Evolutionary conservation across 2,329 filamentous ascomycete genomes (phyloP), one percentile per base, ranked within the genome.

Genomic region (Stachybotrys chartarum): DNA sequence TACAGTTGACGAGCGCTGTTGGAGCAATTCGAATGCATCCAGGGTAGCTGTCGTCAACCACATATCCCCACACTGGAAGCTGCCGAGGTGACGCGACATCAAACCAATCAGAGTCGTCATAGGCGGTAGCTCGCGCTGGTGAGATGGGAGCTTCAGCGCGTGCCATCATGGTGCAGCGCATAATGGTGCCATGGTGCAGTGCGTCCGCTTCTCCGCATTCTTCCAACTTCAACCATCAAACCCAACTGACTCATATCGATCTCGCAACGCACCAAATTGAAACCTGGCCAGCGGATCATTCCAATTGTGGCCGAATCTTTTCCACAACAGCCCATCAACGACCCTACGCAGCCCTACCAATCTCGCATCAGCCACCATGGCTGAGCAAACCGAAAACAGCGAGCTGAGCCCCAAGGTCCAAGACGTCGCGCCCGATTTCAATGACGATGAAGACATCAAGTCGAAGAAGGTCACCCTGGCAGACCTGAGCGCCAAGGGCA

Each of bases 401-500:
- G 35, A 42, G 35, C 30, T 32, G 12, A 35, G 6, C n/a, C 35
- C 35, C 35, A 14, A 10, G 10, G 52, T 30, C 12, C 42, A 53
- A 11, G 54, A 53, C 39, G 17, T 17, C 10, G n/a, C 45, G 16
- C 45, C 45, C 45, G 59, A 57, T 35, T 62, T 64, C 47, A 68
- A 64, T 50, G 61, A 60, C 50, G 76, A 78, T 54, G 72, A 78
- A 55, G 77, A 78, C 59, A 61, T 68, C 62, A 77, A 77, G 56
- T 79, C 77, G 30, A 73, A 73, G 66, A 84, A 79, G 68, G 83
- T 87, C 57, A 86, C 85, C 45, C 81, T 96, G 50, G 84, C 86
- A 58, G 87, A 95, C 68, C 80, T 97, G 60, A 87, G 84, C 66
- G 87, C 88, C 58, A 87, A 88, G 68, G 94, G 90, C 46, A 86